Evolutionary conservation across 202 grass and related monocot species (phyloP).

Genomic region (Thinopyrum obtusiflorum): DNA sequence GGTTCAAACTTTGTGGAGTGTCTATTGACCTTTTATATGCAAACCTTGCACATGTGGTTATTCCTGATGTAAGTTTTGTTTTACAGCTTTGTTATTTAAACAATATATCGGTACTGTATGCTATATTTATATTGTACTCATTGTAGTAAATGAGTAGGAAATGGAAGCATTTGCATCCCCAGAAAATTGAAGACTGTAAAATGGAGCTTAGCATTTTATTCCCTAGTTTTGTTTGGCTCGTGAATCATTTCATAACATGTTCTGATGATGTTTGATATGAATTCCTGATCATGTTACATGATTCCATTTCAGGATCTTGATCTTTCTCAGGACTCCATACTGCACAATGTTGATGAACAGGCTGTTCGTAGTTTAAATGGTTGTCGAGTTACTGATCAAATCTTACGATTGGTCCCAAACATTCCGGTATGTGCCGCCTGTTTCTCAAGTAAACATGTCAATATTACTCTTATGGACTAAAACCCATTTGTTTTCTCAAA

Average conservation of each 20-base stretch:
- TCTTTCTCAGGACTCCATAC: conserved; percentile 87
- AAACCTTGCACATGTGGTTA: conserved; percentile 78
- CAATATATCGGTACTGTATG: conserved; percentile 5
- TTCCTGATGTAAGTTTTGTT: conserved; percentile 77
- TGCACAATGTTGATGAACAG: conserved; percentile 86
- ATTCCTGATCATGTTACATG: conserved; percentile 13
- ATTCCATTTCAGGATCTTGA: conserved; percentile 68
- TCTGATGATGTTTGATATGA: neutral
- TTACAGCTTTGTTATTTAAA: conserved; percentile 16
- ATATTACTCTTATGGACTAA: conserved; percentile 19
- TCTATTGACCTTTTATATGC: conserved; percentile 95
- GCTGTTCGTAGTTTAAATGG: conserved; percentile 93
- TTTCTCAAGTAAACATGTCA: conserved; percentile 13
- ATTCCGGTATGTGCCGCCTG: conserved; percentile 51
- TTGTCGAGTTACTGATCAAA: conserved; percentile 90
- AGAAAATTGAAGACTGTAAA: neutral
- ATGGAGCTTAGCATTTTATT: neutral
- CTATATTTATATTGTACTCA: conserved; percentile 1
- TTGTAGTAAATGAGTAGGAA: neutral
- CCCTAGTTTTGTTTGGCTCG: conserved; percentile 1
- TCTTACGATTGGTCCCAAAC: conserved; percentile 81
- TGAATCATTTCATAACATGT: conserved; percentile 9
- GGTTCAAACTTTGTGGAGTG: conserved; percentile 79
- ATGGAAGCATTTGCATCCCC: neutral
- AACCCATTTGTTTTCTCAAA: conserved; percentile 34